A percentile compares a stretch with the other conserved stretches of the same genome.
Evolutionary conservation across 179 eudicot genomes (phyloP).

Genomic region (Gypsophila paniculata): DNA sequence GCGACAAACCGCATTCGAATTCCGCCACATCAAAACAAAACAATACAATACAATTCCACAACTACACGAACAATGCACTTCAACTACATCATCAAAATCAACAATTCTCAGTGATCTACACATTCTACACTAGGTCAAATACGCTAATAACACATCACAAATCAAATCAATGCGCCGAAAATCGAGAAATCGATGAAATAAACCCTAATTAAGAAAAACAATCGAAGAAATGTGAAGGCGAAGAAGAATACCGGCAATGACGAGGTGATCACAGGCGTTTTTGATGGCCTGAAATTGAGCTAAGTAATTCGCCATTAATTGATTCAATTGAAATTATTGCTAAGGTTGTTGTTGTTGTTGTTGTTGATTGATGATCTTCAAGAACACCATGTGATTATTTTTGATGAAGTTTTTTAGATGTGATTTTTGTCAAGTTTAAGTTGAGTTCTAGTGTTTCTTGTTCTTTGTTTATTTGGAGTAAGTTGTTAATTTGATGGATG

Average conservation of each 20-base stretch:
- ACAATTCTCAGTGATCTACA: neutral
- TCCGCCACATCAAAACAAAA: too few relatives aligned
- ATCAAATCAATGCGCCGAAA: constrained; percentile 3
- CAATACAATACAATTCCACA: too few relatives aligned
- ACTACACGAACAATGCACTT: neutral
- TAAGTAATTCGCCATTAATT: constrained; percentile 75
- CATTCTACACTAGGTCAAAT: constrained; percentile 1
- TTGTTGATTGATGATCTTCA: too few relatives aligned
- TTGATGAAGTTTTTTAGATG: too few relatives aligned
- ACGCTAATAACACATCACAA: constrained; percentile 2
- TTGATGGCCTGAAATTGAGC: constrained; percentile 89
- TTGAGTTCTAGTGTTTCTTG: too few relatives aligned
- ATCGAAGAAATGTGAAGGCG: constrained; percentile 5
- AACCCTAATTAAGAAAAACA: neutral
- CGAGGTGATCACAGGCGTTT: constrained; percentile 55
- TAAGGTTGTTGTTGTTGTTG: too few relatives aligned
- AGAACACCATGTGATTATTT: too few relatives aligned
- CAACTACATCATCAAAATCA: neutral
- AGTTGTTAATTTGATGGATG: too few relatives aligned
- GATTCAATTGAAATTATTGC: neutral
- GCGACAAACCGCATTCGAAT: too few relatives aligned
- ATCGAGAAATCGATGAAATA: neutral
- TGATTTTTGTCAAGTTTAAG: too few relatives aligned
- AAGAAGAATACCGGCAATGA: constrained; percentile 59
- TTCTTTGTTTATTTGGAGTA: too few relatives aligned